Percentiles rank a stretch among this genome's conserved stretches.
Evolutionary conservation across 257 asterid species (phyloP).

Genomic region (Gynochthodes officinalis): DNA sequence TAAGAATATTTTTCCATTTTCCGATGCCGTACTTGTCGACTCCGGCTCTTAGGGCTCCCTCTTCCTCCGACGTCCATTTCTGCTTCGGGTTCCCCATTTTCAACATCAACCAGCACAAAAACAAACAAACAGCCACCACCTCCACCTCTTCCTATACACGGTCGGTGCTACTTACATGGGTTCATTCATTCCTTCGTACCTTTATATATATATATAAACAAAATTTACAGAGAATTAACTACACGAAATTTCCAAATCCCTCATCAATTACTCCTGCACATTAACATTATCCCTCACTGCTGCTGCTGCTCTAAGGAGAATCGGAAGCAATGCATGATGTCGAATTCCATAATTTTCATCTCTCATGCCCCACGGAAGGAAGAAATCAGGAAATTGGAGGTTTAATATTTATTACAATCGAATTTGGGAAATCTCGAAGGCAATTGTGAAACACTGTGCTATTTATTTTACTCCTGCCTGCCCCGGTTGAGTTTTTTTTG

Average conservation of each 20-base stretch:
- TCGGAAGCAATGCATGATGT: not conserved
- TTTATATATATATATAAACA: no score
- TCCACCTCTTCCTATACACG: no score
- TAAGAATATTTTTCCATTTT: slow-evolving; percentile 52
- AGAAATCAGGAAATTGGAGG: not conserved
- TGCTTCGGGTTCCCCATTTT: slow-evolving; percentile 56
- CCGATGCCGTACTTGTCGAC: slow-evolving; percentile 54
- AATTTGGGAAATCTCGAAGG: not conserved
- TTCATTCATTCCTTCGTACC: no score
- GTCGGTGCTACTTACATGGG: no score
- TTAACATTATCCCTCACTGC: not conserved
- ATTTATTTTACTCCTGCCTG: not conserved
- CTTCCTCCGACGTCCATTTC: slow-evolving; percentile 61
- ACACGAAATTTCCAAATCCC: no score
- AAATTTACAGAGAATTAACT: not conserved
- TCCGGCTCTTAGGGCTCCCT: slow-evolving; percentile 55
- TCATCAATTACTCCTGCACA: no score
- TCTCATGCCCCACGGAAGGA: not conserved
- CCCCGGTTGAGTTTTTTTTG: not conserved
- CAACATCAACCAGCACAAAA: not conserved
- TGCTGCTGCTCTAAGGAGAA: no score
- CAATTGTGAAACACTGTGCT: no score
- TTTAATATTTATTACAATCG: not conserved
- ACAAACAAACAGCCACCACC: no score
- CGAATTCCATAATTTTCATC: not conserved